Percentiles rank a stretch among this genome's conserved stretches.
Evolutionary conservation across 108 stramenopile genomes (phyloP).

Genomic region (Nannochloropsis gaditana): DNA sequence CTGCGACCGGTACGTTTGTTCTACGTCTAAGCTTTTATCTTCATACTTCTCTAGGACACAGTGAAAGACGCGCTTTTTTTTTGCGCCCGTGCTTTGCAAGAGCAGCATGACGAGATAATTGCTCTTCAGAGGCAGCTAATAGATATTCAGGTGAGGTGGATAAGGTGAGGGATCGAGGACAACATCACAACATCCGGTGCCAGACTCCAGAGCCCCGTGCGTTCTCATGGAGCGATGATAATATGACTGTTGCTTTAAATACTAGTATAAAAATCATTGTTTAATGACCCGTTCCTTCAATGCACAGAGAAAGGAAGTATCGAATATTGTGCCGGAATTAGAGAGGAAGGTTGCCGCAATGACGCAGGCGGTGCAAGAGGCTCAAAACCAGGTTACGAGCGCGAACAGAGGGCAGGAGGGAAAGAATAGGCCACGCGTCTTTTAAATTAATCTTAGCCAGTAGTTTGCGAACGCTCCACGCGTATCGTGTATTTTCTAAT

Average conservation of each 20-base stretch:
- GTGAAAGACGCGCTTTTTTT: conserved; percentile 12
- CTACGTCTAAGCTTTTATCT: not conserved
- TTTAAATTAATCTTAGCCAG: too few species aligned
- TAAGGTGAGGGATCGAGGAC: too few species aligned
- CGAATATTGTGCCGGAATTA: not conserved
- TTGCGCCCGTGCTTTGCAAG: conserved; percentile 1
- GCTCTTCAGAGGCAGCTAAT: not conserved
- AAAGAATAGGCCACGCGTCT: not conserved
- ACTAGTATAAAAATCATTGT: too few species aligned
- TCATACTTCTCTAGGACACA: not conserved
- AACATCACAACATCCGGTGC: too few species aligned
- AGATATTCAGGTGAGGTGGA: not conserved
- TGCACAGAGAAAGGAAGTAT: too few species aligned
- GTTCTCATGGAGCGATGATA: too few species aligned
- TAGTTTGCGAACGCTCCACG: too few species aligned
- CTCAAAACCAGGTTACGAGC: not conserved
- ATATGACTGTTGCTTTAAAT: too few species aligned
- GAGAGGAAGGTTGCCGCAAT: not conserved
- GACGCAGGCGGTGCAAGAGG: not conserved
- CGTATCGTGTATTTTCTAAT: not conserved
- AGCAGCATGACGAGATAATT: not conserved
- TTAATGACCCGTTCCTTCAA: too few species aligned
- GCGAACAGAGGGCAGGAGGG: not conserved
- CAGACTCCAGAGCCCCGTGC: too few species aligned
- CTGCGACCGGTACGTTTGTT: too few species aligned